Evolutionary conservation across 2,329 filamentous ascomycete genomes (phyloP).

Genomic region (Pseudodiploospora longispora): DNA sequence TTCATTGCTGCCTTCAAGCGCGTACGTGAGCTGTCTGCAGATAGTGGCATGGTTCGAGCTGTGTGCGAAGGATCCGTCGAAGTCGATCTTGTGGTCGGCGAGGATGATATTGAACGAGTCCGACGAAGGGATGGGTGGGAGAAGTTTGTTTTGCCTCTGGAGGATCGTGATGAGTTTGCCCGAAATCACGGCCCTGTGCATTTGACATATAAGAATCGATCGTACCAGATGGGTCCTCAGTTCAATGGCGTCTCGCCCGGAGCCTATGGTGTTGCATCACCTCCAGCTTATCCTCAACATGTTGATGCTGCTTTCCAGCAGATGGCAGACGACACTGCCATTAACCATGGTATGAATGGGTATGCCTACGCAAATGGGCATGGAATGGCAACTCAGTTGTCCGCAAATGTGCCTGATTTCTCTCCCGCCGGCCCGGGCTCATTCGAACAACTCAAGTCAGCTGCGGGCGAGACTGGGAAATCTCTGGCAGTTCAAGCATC

Average conservation of each 20-base stretch:
- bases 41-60: conserved; percentile 64
- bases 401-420: conserved; percentile 32
- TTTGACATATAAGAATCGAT: conserved; percentile 27
- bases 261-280: conserved; percentile 22
- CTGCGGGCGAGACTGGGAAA: too few species aligned
- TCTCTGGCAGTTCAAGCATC: not conserved
- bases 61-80: conserved; percentile 65
- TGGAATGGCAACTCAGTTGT: conserved; percentile 23
- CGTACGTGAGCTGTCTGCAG: conserved; percentile 38
- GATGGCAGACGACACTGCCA: conserved; percentile 22
- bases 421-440: conserved; percentile 22
- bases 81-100: conserved; percentile 66
- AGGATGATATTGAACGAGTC: conserved; percentile 71
- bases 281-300: conserved; percentile 20
- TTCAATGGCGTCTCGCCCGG: conserved; percentile 24
- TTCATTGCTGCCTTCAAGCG: conserved; percentile 84
- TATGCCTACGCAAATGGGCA: conserved; percentile 19
- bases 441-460: not conserved
- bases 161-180: conserved; percentile 63
- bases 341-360: conserved; percentile 30
- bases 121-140: conserved; percentile 70
- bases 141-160: conserved; percentile 65
- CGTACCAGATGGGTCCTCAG: conserved; percentile 19
- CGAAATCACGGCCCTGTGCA: conserved; percentile 60
- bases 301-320: conserved; percentile 21